A percentile compares a stretch with the other conserved stretches of the same genome.
These are phyloP conservation scores for Boletus sensibilis DNA, from an alignment of 768 basidiomycete species.

Conservation along the genomic window DNA sequence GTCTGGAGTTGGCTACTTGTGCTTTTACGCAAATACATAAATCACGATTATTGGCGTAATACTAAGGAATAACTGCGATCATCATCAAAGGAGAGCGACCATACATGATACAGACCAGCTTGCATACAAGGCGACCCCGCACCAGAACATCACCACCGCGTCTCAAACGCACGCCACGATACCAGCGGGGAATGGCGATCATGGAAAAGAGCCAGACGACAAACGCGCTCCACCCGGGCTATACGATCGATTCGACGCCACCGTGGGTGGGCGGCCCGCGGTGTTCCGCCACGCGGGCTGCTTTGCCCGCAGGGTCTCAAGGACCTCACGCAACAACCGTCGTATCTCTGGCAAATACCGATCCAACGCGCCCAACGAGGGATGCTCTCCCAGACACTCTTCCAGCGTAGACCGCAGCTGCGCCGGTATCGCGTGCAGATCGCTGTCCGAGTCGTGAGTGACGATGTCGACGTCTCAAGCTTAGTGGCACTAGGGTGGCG, in stretches of 20 bases:
- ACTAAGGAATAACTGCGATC: background rate
- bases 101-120: background rate
- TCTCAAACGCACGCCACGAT: slow-evolving; percentile 6
- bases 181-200: slow-evolving; percentile 1
- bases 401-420: slow-evolving; percentile 42
- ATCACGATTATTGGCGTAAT: background rate
- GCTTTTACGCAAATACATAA: background rate
- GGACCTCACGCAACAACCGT: slow-evolving; percentile 35
- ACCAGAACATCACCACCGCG: slow-evolving; percentile 2
- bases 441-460: slow-evolving; percentile 27
- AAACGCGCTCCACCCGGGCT: background rate
- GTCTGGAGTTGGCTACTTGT: too few species aligned
- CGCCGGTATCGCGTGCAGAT: slow-evolving; percentile 39
- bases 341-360: slow-evolving; percentile 41
- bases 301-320: slow-evolving; percentile 42
- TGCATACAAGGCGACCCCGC: background rate
- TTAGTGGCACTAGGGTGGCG: slow-evolving; percentile 23
- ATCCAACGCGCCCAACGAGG: slow-evolving; percentile 35
- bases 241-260: slow-evolving; percentile 1
- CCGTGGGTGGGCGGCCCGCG: slow-evolving; percentile 11
- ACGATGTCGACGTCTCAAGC: background rate
- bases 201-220: slow-evolving; percentile 7
- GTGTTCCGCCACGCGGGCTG: slow-evolving; percentile 38
- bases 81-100: background rate
- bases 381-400: slow-evolving; percentile 43